Conservation (phyloP, 2,329 filamentous ascomycete species). For the Aspergillus transmontanensis region DNA sequence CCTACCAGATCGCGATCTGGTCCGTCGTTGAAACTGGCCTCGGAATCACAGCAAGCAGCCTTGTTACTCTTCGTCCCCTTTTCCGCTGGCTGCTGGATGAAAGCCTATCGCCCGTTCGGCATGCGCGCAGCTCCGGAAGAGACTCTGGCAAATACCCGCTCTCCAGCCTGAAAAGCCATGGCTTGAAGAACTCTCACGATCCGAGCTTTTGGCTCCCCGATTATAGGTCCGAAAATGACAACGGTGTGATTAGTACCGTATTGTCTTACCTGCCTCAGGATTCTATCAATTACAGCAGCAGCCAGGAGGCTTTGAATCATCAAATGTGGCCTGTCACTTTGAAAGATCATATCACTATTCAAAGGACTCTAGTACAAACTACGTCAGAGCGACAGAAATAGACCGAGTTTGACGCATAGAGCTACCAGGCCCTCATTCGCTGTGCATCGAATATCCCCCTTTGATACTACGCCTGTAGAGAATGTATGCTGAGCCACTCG, state of each 20-base stretch:
- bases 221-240: not conserved
- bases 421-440: too few relatives aligned
- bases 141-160: not conserved
- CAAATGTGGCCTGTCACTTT: too few relatives aligned
- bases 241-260: too few relatives aligned
- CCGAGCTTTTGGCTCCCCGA: not conserved
- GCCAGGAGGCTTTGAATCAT: not conserved
- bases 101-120: not conserved
- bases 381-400: too few relatives aligned
- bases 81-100: conserved; percentile 29
- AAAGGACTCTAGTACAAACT: too few relatives aligned
- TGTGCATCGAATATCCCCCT: too few relatives aligned
- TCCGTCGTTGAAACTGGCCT: conserved; percentile 36
- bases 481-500: too few relatives aligned
- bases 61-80: conserved; percentile 47
- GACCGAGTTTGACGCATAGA: too few relatives aligned
- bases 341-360: too few relatives aligned
- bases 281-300: not conserved
- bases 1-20: conserved; percentile 47
- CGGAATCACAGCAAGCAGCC: conserved; percentile 41
- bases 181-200: not conserved
- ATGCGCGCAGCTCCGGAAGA: not conserved
- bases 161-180: not conserved
- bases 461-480: too few relatives aligned
- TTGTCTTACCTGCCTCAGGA: not conserved